Conservation (phyloP, 1,284 basidiomycete species). For the Termitomyces sp. region DNA sequence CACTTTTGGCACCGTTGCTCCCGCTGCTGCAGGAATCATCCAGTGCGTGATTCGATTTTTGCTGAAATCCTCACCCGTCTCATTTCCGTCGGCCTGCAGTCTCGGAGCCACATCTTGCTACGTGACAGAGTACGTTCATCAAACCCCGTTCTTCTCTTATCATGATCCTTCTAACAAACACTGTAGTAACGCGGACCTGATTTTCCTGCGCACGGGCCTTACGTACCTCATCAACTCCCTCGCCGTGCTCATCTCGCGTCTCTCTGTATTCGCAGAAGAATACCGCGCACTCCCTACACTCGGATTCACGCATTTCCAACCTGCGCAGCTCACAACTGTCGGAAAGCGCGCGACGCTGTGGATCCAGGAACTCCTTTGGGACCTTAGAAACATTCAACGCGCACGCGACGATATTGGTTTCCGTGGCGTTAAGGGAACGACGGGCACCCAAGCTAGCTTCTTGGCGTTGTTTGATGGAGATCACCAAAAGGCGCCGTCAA, state of each 20-base stretch:
- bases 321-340: slow-evolving; percentile 96
- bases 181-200: slow-evolving; percentile 89
- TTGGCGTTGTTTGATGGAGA: slow-evolving; percentile 93
- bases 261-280: slow-evolving; percentile 63
- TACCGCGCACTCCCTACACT: slow-evolving; percentile 83
- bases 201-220: slow-evolving; percentile 89
- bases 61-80: not conserved
- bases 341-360: slow-evolving; percentile 99
- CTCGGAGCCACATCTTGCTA: slow-evolving; percentile 98
- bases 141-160: not conserved
- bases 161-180: not conserved
- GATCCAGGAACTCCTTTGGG: slow-evolving; percentile 98
- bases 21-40: slow-evolving; percentile 95
- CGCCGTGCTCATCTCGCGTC: slow-evolving; percentile 84
- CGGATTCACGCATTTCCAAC: slow-evolving; percentile 99
- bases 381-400: slow-evolving; percentile 89
- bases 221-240: slow-evolving; percentile 85
- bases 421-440: slow-evolving; percentile 98
- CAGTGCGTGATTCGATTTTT: slow-evolving; percentile 54
- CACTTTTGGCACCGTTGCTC: slow-evolving; percentile 91
- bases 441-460: slow-evolving; percentile 97
- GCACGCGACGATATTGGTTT: slow-evolving; percentile 94
- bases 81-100: slow-evolving; percentile 34
- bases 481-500: slow-evolving; percentile 69
- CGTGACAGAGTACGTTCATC: slow-evolving; percentile 86